These are phyloP conservation scores for Flagelloscypha sp. DNA, from an alignment of 768 basidiomycete species.

Conservation along the genomic window DNA sequence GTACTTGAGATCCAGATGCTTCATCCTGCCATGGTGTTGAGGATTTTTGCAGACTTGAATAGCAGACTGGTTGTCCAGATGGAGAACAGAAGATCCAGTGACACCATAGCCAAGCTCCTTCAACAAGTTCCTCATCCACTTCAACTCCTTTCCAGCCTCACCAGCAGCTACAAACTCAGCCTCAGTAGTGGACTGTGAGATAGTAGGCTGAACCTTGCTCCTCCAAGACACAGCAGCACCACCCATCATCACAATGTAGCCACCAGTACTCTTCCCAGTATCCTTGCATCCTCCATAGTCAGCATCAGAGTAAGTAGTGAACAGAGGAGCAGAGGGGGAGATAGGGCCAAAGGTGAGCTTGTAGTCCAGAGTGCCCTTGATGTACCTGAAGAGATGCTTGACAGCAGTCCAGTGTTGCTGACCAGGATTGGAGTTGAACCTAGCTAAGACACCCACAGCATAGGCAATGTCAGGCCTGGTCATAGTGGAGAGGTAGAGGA, in stretches of 20 bases:
- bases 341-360: no score
- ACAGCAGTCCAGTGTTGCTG: constrained; percentile 11
- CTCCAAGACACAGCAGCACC: constrained; percentile 21
- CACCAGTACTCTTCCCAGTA: constrained; percentile 22
- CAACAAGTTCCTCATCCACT: constrained; percentile 10
- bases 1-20: no score
- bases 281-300: constrained; percentile 21
- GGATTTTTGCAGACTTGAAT: no score
- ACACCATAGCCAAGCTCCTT: constrained; percentile 1
- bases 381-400: constrained; percentile 11
- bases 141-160: constrained; percentile 9
- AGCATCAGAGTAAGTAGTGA: constrained; percentile 19
- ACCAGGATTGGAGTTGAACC: constrained; percentile 1
- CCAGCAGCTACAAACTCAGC: constrained; percentile 20
- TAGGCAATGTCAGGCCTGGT: constrained; percentile 19
- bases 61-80: constrained; percentile 7
- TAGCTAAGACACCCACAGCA: constrained; percentile 13
- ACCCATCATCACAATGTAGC: constrained; percentile 19
- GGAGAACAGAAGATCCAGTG: constrained; percentile 1
- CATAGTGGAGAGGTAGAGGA: constrained; percentile 13
- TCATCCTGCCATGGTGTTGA: no score
- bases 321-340: no score
- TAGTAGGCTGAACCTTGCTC: constrained; percentile 15
- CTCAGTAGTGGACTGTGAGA: constrained; percentile 19
- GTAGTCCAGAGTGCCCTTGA: constrained; percentile 9